These are phyloP conservation scores for Eruca vesicaria DNA, from an alignment of 441 rosid species.

Conservation along the genomic window DNA sequence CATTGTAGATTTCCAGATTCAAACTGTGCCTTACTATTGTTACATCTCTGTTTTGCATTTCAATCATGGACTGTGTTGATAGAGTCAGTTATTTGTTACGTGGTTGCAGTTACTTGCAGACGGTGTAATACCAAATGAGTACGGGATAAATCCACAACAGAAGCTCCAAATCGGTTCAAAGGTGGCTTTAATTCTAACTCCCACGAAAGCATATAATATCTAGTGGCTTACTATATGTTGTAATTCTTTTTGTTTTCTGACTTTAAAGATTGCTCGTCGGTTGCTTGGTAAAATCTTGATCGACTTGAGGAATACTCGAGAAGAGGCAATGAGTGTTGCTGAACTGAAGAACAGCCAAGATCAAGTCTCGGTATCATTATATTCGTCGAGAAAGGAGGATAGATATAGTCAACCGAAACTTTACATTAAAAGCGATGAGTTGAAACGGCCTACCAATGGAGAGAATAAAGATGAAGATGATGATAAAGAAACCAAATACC, in stretches of 20 bases:
- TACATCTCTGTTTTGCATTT: slow-evolving; percentile 10
- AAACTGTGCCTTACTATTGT: neutral
- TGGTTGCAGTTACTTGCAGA: slow-evolving; percentile 85
- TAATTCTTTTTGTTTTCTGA: neutral
- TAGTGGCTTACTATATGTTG: neutral
- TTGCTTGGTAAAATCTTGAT: slow-evolving; percentile 95
- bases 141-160: slow-evolving; percentile 94
- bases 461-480: slow-evolving; percentile 93
- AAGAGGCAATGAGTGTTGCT: slow-evolving; percentile 90
- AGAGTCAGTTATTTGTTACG: slow-evolving; percentile 20
- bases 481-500: slow-evolving; percentile 88
- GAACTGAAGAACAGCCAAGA: slow-evolving; percentile 81
- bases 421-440: slow-evolving; percentile 53
- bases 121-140: slow-evolving; percentile 98
- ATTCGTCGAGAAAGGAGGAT: slow-evolving; percentile 52
- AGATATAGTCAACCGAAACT: slow-evolving; percentile 51
- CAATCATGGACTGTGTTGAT: neutral
- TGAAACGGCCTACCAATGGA: slow-evolving; percentile 56
- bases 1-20: neutral
- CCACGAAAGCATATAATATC: neutral
- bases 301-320: slow-evolving; percentile 89
- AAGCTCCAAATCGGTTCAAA: slow-evolving; percentile 94
- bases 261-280: slow-evolving; percentile 77
- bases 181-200: slow-evolving; percentile 41
- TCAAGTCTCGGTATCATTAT: slow-evolving; percentile 39